Evolutionary conservation across 2,329 filamentous ascomycete genomes (phyloP), one percentile per base, ranked within the genome.

Genomic region (Pestalotiopsis sp.): DNA sequence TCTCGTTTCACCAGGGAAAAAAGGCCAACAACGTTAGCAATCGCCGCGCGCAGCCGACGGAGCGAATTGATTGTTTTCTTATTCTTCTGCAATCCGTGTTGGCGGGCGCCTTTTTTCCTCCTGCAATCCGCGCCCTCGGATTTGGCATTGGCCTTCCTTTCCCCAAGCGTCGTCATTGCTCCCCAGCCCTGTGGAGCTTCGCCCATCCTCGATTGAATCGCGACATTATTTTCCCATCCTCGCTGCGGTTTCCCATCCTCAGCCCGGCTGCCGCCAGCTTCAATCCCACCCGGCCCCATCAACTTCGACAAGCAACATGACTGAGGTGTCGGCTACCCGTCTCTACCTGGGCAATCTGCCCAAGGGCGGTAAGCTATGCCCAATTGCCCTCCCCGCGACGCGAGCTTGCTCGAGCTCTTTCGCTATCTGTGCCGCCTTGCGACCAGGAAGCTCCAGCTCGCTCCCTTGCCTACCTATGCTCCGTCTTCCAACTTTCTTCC

Each of bases 291-390:
- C 25, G 11, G 25, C 23, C 31, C 11, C 61, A 20, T 45, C 61
- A 64, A 14, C 38, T 20, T 62, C 55, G 66, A 63, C 27, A 75
- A 73, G 74, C 79, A 87, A 82, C 81, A 94, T 94, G 89, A 92
- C 90, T 78, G 94, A 97, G 85, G 95, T 98, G 75, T 97, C 94
- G 72, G 92, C 93, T 75, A 98, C 95, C 79, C 91, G 96, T 85
- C 93, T 98, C 76, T 99, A 98, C 86, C 87, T 98, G 85, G 95
- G 95, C 83, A 98, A 98, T 85, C 92, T 99, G 81, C 95, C 96
- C 83, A 93, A 94, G 83, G 94, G 93, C 87, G 94, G 95, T 97
- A 90, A 85, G 92, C 55, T 23, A 36, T 58, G 64, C 41, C 25
- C 64, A 17, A 49, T 55, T 52, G 45, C 23, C 13, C 41, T 39